Conservation (phyloP, 2,329 filamentous ascomycete genomes). For the Colletotrichum sidae region DNA sequence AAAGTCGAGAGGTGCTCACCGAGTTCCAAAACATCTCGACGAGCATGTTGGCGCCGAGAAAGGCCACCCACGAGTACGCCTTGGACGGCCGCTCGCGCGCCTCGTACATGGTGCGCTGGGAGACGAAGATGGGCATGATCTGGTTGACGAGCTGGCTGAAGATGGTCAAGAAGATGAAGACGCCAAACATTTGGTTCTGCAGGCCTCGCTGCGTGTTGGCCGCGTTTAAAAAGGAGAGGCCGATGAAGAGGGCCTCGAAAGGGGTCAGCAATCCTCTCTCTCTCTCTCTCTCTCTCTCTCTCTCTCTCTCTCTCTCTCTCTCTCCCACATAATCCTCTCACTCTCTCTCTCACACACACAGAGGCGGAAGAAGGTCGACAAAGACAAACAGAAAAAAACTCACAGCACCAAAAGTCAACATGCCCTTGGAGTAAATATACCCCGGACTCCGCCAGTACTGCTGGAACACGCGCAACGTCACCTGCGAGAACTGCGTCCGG, state of each 20-base stretch:
- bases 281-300: no score
- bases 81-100: conserved; percentile 75
- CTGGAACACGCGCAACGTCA: conserved; percentile 50
- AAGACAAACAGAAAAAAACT: conserved; percentile 1
- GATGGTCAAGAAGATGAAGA: conserved; percentile 79
- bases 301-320: not conserved
- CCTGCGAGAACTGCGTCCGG: conserved; percentile 46
- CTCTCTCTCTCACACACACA: no score
- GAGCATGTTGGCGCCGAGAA: conserved; percentile 69
- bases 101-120: conserved; percentile 77
- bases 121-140: conserved; percentile 78
- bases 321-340: no score
- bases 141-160: conserved; percentile 75
- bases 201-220: conserved; percentile 72
- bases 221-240: conserved; percentile 74
- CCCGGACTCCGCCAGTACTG: conserved; percentile 59
- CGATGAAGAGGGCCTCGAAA: conserved; percentile 69
- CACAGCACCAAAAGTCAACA: conserved; percentile 39
- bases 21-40: conserved; percentile 78
- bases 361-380: not conserved
- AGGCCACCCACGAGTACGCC: conserved; percentile 76
- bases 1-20: conserved; percentile 54
- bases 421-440: conserved; percentile 70
- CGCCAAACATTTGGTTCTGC: conserved; percentile 77
- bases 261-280: not conserved